phyloP scores from a whole-genome alignment of 1,284 basidiomycete species.

The Ustilago esculenta region DNA sequence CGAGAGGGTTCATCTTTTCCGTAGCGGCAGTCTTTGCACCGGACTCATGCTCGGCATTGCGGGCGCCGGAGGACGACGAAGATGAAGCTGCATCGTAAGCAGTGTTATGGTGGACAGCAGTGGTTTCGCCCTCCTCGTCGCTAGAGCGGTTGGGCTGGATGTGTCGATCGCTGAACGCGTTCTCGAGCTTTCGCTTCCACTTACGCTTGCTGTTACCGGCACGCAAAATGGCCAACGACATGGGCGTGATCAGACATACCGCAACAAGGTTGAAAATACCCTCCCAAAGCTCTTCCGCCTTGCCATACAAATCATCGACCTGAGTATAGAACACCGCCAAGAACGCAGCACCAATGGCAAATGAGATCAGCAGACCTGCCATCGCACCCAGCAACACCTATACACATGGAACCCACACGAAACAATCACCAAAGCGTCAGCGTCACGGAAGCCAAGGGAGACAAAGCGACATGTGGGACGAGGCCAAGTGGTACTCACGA shows the following conservation, averaged over 20 bases:
- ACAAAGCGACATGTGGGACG: neutral
- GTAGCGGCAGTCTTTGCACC: slow-evolving; percentile 25
- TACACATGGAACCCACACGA: neutral
- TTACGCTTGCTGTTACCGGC: slow-evolving; percentile 59
- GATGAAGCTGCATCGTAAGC: slow-evolving; percentile 12
- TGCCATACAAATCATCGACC: slow-evolving; percentile 71
- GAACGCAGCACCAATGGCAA: slow-evolving; percentile 61
- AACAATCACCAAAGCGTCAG: neutral
- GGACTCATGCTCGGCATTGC: slow-evolving; percentile 1
- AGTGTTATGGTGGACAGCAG: slow-evolving; percentile 2
- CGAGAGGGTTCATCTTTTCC: slow-evolving; percentile 44
- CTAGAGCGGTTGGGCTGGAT: slow-evolving; percentile 14
- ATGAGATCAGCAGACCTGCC: slow-evolving; percentile 55
- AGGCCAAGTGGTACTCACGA: slow-evolving; percentile 30
- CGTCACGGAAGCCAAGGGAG: neutral
- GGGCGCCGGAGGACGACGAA: slow-evolving; percentile 8
- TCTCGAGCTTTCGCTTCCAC: slow-evolving; percentile 60
- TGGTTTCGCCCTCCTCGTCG: slow-evolving; percentile 27
- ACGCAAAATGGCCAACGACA: slow-evolving; percentile 62
- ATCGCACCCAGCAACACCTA: slow-evolving; percentile 50
- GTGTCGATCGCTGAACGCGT: slow-evolving; percentile 42
- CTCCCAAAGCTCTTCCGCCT: slow-evolving; percentile 66
- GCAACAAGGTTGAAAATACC: slow-evolving; percentile 65
- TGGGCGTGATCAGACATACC: slow-evolving; percentile 63
- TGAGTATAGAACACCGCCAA: slow-evolving; percentile 67